Percentiles rank a stretch among this genome's conserved stretches.
These are phyloP conservation scores for Aspergillus cavernicola DNA, from an alignment of 495 filamentous ascomycete species.

Conservation along the genomic window DNA sequence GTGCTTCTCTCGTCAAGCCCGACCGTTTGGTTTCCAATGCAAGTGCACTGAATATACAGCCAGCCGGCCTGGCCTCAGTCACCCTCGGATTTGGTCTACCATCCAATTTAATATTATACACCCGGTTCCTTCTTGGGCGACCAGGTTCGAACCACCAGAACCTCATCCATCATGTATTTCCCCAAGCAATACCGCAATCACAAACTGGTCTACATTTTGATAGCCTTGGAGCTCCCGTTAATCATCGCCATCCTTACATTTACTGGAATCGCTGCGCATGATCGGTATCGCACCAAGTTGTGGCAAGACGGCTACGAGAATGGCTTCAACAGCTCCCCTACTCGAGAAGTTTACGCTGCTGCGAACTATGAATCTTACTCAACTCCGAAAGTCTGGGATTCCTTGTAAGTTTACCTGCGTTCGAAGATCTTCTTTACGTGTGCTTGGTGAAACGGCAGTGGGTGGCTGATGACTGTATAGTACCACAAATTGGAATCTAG, in stretches of 20 bases:
- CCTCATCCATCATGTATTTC: constrained; percentile 30
- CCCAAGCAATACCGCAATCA: constrained; percentile 63
- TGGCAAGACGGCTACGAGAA: constrained; percentile 79
- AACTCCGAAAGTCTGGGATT: constrained; percentile 76
- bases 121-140: background rate
- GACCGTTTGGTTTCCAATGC: constrained; percentile 24
- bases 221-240: constrained; percentile 65
- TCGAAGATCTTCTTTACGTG: background rate
- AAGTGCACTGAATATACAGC: constrained; percentile 32
- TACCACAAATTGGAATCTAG: constrained; percentile 75
- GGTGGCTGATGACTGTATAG: constrained; percentile 39
- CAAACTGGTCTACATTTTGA: constrained; percentile 58
- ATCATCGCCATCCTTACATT: constrained; percentile 70
- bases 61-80: constrained; percentile 40
- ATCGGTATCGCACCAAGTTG: constrained; percentile 72
- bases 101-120: background rate
- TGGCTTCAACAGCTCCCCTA: constrained; percentile 79
- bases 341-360: constrained; percentile 65
- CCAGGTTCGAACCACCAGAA: constrained; percentile 1
- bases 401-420: constrained; percentile 57
- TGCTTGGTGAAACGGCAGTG: background rate
- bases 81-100: background rate
- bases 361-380: constrained; percentile 68
- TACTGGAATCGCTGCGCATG: constrained; percentile 75
- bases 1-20: constrained; percentile 16